Conservation (phyloP, 495 filamentous ascomycete species). For the Corynascus novoguineensis region DNA sequence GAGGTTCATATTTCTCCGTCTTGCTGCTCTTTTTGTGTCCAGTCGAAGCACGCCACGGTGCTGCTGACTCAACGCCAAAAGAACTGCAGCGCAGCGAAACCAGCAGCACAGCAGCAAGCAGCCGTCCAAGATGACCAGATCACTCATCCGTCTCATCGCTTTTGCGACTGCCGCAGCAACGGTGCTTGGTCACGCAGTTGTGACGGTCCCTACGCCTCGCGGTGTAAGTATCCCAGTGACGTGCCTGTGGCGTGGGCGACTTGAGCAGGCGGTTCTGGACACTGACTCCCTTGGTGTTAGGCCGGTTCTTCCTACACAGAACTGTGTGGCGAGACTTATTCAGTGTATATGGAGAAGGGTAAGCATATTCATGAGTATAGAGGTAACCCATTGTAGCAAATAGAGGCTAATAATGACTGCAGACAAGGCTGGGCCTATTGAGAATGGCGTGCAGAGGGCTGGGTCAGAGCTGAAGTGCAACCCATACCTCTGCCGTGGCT, state of each 20-base stretch:
- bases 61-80: not conserved
- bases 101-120: no score
- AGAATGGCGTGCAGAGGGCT: not conserved
- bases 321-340: not conserved
- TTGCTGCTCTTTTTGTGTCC: no score
- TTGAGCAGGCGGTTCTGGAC: not conserved
- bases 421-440: conserved; percentile 1
- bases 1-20: not conserved
- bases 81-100: no score
- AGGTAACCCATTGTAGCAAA: not conserved
- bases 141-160: not conserved
- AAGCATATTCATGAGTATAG: not conserved
- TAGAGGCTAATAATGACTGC: not conserved
- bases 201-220: not conserved
- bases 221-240: not conserved
- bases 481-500: conserved; percentile 1
- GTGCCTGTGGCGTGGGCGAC: no score
- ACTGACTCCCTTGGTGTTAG: not conserved
- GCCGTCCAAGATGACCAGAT: not conserved
- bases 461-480: not conserved
- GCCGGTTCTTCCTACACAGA: not conserved
- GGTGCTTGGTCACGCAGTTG: not conserved
- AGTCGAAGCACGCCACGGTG: no score
- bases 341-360: not conserved
- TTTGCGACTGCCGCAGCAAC: not conserved